Conservation (phyloP, 441 rosid genomes). For the Jatropha podagrica region DNA sequence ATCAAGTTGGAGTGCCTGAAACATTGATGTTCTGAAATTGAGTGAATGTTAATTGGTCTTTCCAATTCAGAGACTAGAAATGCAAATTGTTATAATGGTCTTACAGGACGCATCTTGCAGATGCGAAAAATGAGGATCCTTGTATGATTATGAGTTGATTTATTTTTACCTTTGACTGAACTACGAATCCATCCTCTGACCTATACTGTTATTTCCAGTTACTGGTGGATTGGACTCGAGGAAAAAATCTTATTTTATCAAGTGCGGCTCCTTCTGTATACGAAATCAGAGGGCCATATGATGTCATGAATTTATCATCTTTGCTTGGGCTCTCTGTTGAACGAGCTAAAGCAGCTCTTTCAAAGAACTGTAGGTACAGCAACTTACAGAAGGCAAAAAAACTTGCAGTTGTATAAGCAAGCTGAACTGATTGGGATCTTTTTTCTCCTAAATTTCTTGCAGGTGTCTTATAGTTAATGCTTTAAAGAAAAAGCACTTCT, state of each 20-base stretch:
- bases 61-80: not conserved
- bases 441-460: slow-evolving; percentile 21
- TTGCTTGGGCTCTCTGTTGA: slow-evolving; percentile 74
- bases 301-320: slow-evolving; percentile 70
- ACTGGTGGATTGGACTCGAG: slow-evolving; percentile 85
- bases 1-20: not conserved
- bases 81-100: not conserved
- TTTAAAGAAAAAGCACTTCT: slow-evolving; percentile 66
- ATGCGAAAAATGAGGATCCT: not conserved
- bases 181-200: not conserved
- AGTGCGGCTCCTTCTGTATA: slow-evolving; percentile 73
- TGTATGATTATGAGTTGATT: not conserved
- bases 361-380: slow-evolving; percentile 79
- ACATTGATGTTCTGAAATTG: not conserved
- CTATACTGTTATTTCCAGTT: slow-evolving; percentile 41
- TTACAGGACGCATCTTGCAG: not conserved
- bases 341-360: slow-evolving; percentile 70
- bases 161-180: not conserved
- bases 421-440: slow-evolving; percentile 8
- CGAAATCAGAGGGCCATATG: slow-evolving; percentile 86
- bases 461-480: slow-evolving; percentile 65
- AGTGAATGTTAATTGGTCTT: not conserved
- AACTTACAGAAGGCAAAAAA: slow-evolving; percentile 9
- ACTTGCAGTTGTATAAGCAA: slow-evolving; percentile 7
- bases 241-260: slow-evolving; percentile 66